Evolutionary conservation across 163 green algal genomes (phyloP).

Genomic region (Volvox carteri): DNA sequence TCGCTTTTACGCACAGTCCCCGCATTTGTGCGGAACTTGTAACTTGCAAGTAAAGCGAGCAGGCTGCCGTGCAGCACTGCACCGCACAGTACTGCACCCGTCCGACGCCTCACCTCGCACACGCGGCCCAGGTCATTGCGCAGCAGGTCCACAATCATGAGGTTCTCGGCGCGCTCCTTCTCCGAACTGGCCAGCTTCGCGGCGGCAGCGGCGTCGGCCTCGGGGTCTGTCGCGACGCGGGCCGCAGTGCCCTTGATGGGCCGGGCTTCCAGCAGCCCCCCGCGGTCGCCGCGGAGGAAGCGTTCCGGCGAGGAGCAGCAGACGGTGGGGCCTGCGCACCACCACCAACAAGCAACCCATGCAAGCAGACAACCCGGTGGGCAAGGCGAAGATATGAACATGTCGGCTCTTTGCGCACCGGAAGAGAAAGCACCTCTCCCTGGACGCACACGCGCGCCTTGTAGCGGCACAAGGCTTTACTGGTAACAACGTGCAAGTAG

Average conservation of each 20-base stretch:
- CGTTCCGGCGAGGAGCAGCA: slow-evolving; percentile 97
- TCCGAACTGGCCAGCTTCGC: slow-evolving; percentile 75
- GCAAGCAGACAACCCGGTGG: too few relatives aligned
- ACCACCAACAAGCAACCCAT: too few relatives aligned
- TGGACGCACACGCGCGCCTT: too few relatives aligned
- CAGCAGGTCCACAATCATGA: slow-evolving; percentile 99
- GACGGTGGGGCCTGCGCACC: slow-evolving; percentile 71
- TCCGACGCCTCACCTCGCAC: slow-evolving; percentile 82
- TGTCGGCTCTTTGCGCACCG: too few relatives aligned
- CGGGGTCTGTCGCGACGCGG: slow-evolving; percentile 63
- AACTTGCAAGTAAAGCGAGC: too few relatives aligned
- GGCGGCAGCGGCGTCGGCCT: slow-evolving; percentile 73
- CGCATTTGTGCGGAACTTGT: too few relatives aligned
- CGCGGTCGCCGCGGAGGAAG: slow-evolving; percentile 87
- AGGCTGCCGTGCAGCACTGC: not conserved
- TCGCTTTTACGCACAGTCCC: too few relatives aligned
- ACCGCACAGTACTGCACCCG: not conserved
- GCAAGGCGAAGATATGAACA: too few relatives aligned
- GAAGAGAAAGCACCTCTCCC: too few relatives aligned
- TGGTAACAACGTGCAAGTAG: too few relatives aligned
- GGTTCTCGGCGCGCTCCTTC: slow-evolving; percentile 98
- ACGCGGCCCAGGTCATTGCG: slow-evolving; percentile 97
- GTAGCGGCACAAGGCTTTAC: too few relatives aligned
- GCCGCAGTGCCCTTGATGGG: slow-evolving; percentile 95
- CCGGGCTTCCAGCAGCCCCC: slow-evolving; percentile 91